Evolutionary conservation across 83 land plant species (phyloP).

Genomic region (Isoetes engelmannii): DNA sequence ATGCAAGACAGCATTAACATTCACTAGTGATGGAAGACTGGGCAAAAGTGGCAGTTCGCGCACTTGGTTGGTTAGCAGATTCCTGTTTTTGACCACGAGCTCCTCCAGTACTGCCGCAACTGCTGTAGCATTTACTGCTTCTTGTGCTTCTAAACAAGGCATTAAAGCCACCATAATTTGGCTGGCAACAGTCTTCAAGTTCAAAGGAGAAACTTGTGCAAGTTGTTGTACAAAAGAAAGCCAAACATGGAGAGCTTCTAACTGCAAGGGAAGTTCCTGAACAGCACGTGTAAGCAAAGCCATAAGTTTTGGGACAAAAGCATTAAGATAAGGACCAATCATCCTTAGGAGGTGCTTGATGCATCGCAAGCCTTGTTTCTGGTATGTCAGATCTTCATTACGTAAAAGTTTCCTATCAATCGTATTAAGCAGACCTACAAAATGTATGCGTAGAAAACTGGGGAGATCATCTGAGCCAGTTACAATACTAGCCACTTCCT

Average conservation of each 20-base stretch:
- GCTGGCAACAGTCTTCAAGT: conserved; percentile 77
- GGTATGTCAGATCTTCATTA: conserved; percentile 48
- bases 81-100: conserved; percentile 52
- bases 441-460: conserved; percentile 65
- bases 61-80: conserved; percentile 53
- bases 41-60: conserved; percentile 86
- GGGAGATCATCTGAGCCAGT: conserved; percentile 89
- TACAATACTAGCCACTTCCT: conserved; percentile 76
- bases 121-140: conserved; percentile 39
- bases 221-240: conserved; percentile 67
- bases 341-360: conserved; percentile 72
- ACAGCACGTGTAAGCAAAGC: conserved; percentile 82
- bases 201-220: conserved; percentile 64
- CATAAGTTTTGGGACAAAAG: conserved; percentile 93
- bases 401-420: conserved; percentile 91
- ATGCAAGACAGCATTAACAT: conserved; percentile 63
- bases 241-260: conserved; percentile 68
- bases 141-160: conserved; percentile 73
- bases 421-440: conserved; percentile 91
- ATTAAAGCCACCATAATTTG: conserved; percentile 92
- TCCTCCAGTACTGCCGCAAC: conserved; percentile 75
- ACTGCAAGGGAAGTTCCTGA: conserved; percentile 58
- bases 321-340: conserved; percentile 85
- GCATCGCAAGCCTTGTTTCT: conserved; percentile 70
- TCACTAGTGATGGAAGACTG: conserved; percentile 50